Base-by-base conservation (phyloP, 2,329 filamentous ascomycete species). In the Penicillium sp. region DNA sequence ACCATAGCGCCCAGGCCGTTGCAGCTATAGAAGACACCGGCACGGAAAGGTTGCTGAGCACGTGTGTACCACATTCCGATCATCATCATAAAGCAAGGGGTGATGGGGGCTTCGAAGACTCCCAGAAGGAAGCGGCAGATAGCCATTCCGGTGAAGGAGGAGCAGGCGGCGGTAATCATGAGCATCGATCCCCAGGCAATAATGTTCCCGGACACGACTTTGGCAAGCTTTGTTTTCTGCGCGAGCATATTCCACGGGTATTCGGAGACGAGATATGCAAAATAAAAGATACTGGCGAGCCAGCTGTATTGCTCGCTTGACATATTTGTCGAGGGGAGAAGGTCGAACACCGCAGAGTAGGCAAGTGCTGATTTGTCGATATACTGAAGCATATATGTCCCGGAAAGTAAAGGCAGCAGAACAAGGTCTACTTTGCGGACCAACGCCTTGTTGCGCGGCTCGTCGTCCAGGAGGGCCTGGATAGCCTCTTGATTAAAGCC, bases 201-300 rank as follows among this genome's bases (percentile, higher is more conserved):
- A 25, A 74, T 66, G 52, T 73, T 73, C 10, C 62, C 61, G 0
- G 72, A 72, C 5, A 74, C 64, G 3, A 64, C 65, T 35, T 60
- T 59, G 10, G 60, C 60, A 13, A 62, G 35, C 29, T 44, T 61
- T 6, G 69, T 64, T 16, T 63, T 67, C 50, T 71, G 68, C 4
- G 68, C 66, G 6, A 72, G 58, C 39, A 68, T 65, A 45, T 72
- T 72, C 32, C 75, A 74, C 1, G 75, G 75, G 51, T 75, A 77
- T 39, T 80, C 77, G 1, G 75, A 76, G 0, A 72, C 62, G 3
- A 80, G 9, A 45, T 74, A 75, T 4, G 74, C 80, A n/a, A 84
- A 73, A 56, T 83, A 84, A 63, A 83, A 84, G 5, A 83, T 78
- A 23, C 75, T 79, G 1, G 79, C 78, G n/a, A 82, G 74, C 80